Conservation (phyloP, 2,329 filamentous ascomycete species). For the Myotisia sp. region DNA sequence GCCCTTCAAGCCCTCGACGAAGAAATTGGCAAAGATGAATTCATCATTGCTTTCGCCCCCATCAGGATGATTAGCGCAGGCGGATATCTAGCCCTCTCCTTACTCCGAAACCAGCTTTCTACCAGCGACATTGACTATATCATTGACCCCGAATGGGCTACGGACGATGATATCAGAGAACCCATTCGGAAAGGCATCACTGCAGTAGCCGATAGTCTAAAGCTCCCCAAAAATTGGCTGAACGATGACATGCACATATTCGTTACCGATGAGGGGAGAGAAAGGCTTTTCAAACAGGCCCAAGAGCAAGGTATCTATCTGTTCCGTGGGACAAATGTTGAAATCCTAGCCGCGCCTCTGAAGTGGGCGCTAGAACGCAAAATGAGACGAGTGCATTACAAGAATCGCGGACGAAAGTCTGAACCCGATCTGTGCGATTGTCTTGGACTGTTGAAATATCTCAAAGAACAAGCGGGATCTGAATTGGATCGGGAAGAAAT, state of each 20-base stretch:
- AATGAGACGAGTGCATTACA: constrained; percentile 19
- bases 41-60: constrained; percentile 6
- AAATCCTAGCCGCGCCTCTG: constrained; percentile 21
- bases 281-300: constrained; percentile 17
- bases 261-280: constrained; percentile 11
- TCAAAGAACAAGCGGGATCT: constrained; percentile 14
- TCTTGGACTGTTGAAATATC: constrained; percentile 18
- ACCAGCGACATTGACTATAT: constrained; percentile 12
- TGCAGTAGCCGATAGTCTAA: constrained; percentile 14
- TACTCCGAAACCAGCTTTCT: constrained; percentile 6
- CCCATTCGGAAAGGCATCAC: constrained; percentile 17
- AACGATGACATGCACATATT: constrained; percentile 23
- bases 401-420: constrained; percentile 14
- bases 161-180: constrained; percentile 20
- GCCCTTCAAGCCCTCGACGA: constrained; percentile 20
- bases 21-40: constrained; percentile 18
- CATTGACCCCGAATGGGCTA: constrained; percentile 17
- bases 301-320: constrained; percentile 21
- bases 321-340: constrained; percentile 17
- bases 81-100: constrained; percentile 9
- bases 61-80: constrained; percentile 9
- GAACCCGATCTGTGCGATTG: constrained; percentile 20
- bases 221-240: constrained; percentile 18
- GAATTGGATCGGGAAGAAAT: constrained; percentile 17
- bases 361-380: constrained; percentile 26